Percentiles rank a stretch among this genome's conserved stretches.
Conservation (phyloP, 2,329 filamentous ascomycete genomes). For the Monosporascus sp. region DNA sequence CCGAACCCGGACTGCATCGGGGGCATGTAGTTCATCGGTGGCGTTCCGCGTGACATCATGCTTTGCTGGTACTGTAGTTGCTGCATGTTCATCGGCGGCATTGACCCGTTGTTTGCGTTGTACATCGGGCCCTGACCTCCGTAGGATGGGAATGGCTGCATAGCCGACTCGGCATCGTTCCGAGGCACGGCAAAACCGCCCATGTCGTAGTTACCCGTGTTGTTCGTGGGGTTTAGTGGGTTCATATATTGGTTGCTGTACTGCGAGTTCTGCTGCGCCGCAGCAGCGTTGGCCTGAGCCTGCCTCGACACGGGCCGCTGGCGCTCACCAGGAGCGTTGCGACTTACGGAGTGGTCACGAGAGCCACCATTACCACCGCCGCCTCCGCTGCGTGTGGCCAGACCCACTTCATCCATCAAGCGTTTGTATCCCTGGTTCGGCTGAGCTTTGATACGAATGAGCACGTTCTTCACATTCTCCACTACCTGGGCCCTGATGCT, state of each 20-base stretch:
- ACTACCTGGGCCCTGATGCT: conserved; percentile 80
- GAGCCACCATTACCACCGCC: conserved; percentile 36
- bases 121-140: conserved; percentile 49
- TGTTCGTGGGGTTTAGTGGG: conserved; percentile 37
- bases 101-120: conserved; percentile 38
- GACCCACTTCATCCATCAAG: conserved; percentile 94
- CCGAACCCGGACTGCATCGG: conserved; percentile 50
- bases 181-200: conserved; percentile 44
- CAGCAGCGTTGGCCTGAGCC: conserved; percentile 30
- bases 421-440: conserved; percentile 96
- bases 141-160: conserved; percentile 47
- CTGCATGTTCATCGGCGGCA: conserved; percentile 46
- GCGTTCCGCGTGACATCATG: conserved; percentile 48
- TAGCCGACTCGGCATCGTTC: conserved; percentile 46
- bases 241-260: conserved; percentile 50
- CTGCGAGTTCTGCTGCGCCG: conserved; percentile 30
- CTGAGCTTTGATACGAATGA: conserved; percentile 86
- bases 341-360: conserved; percentile 41
- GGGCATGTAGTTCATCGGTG: conserved; percentile 53
- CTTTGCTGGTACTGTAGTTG: conserved; percentile 56
- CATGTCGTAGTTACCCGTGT: conserved; percentile 44
- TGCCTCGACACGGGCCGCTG: conserved; percentile 54
- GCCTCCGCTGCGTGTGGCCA: conserved; percentile 59
- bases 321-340: conserved; percentile 42
- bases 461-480: conserved; percentile 84